A percentile compares a stretch with the other conserved stretches of the same genome.
These are phyloP conservation scores for Podospora fimiseda DNA, from an alignment of 495 filamentous ascomycete species.

Conservation along the genomic window DNA sequence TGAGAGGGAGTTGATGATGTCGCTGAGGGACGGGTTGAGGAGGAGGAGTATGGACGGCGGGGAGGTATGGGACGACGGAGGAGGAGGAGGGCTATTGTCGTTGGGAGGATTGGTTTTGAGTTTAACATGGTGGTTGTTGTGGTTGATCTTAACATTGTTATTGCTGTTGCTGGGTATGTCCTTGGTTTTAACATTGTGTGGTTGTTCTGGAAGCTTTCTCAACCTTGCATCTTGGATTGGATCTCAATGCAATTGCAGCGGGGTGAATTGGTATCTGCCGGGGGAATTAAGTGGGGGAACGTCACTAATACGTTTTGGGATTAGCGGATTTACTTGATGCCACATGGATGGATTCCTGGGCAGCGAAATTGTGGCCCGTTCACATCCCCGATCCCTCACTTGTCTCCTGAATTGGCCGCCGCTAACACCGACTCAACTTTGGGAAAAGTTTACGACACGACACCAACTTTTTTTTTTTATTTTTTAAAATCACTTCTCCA, in stretches of 20 bases:
- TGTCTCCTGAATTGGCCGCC: conserved; percentile 22
- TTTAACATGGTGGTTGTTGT: conserved; percentile 1
- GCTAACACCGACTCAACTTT: conserved; percentile 3
- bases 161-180: too few relatives aligned
- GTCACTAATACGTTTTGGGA: conserved; percentile 8
- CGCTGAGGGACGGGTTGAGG: too few relatives aligned
- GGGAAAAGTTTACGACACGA: not conserved
- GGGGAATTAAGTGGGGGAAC: conserved; percentile 8
- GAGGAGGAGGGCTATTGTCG: not conserved
- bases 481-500: not conserved
- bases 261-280: not conserved
- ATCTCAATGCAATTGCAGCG: too few relatives aligned
- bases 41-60: not conserved
- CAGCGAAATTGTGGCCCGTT: conserved; percentile 24
- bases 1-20: conserved; percentile 65
- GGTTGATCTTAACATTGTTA: too few relatives aligned
- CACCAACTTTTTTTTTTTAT: not conserved
- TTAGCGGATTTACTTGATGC: conserved; percentile 24
- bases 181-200: too few relatives aligned
- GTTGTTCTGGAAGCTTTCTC: too few relatives aligned
- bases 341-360: conserved; percentile 24
- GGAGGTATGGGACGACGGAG: not conserved
- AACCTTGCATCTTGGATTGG: too few relatives aligned
- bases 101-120: not conserved
- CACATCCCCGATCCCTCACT: too few relatives aligned